Evolutionary conservation across 2,329 filamentous ascomycete genomes (phyloP), one percentile per base, ranked within the genome.

Genomic region (Colletotrichum ledebouriae): DNA sequence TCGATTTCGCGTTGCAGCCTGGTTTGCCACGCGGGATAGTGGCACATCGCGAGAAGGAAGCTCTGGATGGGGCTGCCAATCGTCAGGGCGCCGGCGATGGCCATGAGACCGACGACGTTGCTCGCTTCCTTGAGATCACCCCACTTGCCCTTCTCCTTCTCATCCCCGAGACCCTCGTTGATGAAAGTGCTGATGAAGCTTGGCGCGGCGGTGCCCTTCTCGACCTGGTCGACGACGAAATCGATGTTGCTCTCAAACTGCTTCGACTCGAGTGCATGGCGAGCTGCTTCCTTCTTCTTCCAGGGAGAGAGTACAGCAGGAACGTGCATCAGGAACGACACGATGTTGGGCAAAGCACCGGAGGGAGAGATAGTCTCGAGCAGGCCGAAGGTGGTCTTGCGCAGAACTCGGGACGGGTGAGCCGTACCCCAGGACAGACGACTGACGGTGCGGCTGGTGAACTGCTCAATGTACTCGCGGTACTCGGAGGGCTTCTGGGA

Each of bases 71-170:
- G 81, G 63, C 78, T 81, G 3, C 81, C 81, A 52, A 83, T 83
- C 0, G 81, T 83, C 44, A 83, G 50, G 0, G 81, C 80, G 1
- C 82, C 82, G 1, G 82, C 82, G 33, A 69, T 69, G 17, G 82
- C 82, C 81, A 84, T 83, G 73, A 83, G 77, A 1, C 82, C 82
- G 10, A 84, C 81, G 0, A 83, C 80, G 62, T 83, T 80, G 25
- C 77, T 79, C 1, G 80, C 82, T 70, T 84, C 82, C 29, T 72
- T 67, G 57, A 77, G 77, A 1, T 75, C 72, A 10, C 77, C 74
- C 72, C 75, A 76, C 42, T 75, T 76, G 5, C 68, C 56, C 41
- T 74, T 61, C n/a, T 71, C 56, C 41, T 74, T 61, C 17, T 71
- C 65, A 53, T 76, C 74, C 49, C 76, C 75, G 25, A 73, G 75